A percentile compares a stretch with the other conserved stretches of the same genome.
Evolutionary conservation across 2,329 filamentous ascomycete species (phyloP).

Genomic region (Hypoxylon sp.): DNA sequence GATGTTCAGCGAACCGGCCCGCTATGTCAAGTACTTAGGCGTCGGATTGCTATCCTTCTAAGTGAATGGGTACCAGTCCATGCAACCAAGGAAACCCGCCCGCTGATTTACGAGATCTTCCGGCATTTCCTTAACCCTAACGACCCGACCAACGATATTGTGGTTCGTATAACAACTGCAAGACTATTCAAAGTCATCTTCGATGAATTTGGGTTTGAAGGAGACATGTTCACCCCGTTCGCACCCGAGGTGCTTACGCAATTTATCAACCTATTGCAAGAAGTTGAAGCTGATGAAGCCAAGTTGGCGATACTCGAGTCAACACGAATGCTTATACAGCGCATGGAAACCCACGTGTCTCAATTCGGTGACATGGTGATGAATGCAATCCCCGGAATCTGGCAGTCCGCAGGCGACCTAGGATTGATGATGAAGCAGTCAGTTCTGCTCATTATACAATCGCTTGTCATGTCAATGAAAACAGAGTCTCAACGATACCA

Average conservation of each 20-base stretch:
- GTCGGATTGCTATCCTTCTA: conserved; percentile 89
- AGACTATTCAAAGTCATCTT: conserved; percentile 85
- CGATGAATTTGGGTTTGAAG: conserved; percentile 86
- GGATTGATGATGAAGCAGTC: conserved; percentile 95
- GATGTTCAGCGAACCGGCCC: conserved; percentile 78
- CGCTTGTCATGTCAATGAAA: conserved; percentile 89
- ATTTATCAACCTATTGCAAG: conserved; percentile 82
- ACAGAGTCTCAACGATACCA: conserved; percentile 84
- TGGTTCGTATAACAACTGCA: conserved; percentile 92
- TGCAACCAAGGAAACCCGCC: conserved; percentile 75
- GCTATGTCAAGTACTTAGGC: conserved; percentile 84
- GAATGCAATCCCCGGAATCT: conserved; percentile 82
- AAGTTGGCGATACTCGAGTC: conserved; percentile 93
- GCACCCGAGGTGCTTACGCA: conserved; percentile 79
- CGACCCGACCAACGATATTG: conserved; percentile 87
- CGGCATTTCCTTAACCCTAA: conserved; percentile 84
- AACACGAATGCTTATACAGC: conserved; percentile 82
- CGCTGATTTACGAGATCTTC: conserved; percentile 89
- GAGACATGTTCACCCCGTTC: conserved; percentile 81
- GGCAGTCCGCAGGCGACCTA: conserved; percentile 84
- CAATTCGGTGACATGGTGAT: conserved; percentile 86
- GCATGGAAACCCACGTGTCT: conserved; percentile 80
- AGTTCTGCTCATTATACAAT: conserved; percentile 86
- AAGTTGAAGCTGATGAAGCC: conserved; percentile 86
- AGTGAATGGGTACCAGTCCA: conserved; percentile 91